Evolutionary conservation across 768 basidiomycete genomes (phyloP), one percentile per base, ranked within the genome.

Genomic region (Saitozyma podzolica): DNA sequence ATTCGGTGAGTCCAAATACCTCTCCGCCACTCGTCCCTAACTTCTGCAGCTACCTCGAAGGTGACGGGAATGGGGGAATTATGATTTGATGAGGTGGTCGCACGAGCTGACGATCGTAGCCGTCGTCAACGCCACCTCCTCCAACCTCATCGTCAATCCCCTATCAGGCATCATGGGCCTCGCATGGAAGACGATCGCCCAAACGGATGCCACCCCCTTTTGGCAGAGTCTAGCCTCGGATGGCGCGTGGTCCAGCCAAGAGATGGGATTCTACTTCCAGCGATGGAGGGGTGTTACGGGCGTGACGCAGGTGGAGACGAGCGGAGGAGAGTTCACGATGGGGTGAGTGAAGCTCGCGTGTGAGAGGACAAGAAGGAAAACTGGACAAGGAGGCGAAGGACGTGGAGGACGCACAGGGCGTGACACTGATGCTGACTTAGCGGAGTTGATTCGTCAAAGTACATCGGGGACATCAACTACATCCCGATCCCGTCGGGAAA

Each of bases 111-210:
- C 29, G 29, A 5, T 29, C 2, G 29, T 2, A 29, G 29, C 29
- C 29, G 78, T 85, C 17, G 91, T 86, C n/a, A 76, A 84, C 42
- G 51, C 72, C 2, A 84, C 89, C 2, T 86, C 89, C 0, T 57
- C 73, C 0, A 84, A 83, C 3, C 78, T 96, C 39, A 80, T 97
- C 52, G 82, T 77, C 19, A 78, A 75, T 17, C 92, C 94, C 0
- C 87, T 92, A 1, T 91, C 91, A 5, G 96, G 96, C 0, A 80
- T 99, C 14, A 82, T 98, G 76, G 96, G 95, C 2, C 84, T 99
- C 39, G 96, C 81, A 0, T 98, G 88, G 81, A 81, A 86, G 69
- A 77, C 81, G 2, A 88, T 97, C 59, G 85, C 94, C 2, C 79
- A 87, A 0, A 89, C 91, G 0, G 82, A 82, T 0, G 86, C 89